phyloP scores from a whole-genome alignment of 2,329 filamentous ascomycete genomes.

The Fusarium beomiforme region DNA sequence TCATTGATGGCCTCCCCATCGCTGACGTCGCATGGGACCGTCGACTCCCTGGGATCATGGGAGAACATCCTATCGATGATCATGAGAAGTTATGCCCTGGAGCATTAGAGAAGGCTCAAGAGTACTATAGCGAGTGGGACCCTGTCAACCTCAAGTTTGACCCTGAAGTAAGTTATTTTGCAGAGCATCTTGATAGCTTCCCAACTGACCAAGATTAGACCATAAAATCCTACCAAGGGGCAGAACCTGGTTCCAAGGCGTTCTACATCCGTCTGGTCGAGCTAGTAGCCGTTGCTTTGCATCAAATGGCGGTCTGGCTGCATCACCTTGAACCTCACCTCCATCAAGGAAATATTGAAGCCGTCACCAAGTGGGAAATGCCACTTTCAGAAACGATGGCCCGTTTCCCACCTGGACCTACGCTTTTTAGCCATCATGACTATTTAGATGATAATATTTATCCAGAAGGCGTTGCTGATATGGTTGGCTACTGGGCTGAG shows the following conservation, averaged over 20 bases:
- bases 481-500: conserved; percentile 29
- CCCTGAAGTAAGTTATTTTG: neutral
- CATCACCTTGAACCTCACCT: conserved; percentile 13
- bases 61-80: conserved; percentile 23
- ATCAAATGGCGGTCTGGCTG: conserved; percentile 9
- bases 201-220: neutral
- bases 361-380: conserved; percentile 11
- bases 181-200: rapidly evolving
- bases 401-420: neutral
- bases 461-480: conserved; percentile 10
- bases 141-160: conserved; percentile 12
- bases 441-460: conserved; percentile 28
- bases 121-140: conserved; percentile 6
- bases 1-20: conserved; percentile 28
- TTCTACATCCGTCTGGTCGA: conserved; percentile 9
- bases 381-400: neutral
- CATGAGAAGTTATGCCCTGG: conserved; percentile 16
- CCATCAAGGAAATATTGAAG: conserved; percentile 11
- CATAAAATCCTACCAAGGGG: neutral
- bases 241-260: neutral
- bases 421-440: conserved; percentile 13
- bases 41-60: conserved; percentile 12
- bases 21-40: conserved; percentile 19
- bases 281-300: conserved; percentile 3
- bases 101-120: neutral